Evolutionary conservation across 192 early-diverging fungal species (phyloP), one percentile per base, ranked within the genome.

Genomic region (Funneliformis geosporum): DNA sequence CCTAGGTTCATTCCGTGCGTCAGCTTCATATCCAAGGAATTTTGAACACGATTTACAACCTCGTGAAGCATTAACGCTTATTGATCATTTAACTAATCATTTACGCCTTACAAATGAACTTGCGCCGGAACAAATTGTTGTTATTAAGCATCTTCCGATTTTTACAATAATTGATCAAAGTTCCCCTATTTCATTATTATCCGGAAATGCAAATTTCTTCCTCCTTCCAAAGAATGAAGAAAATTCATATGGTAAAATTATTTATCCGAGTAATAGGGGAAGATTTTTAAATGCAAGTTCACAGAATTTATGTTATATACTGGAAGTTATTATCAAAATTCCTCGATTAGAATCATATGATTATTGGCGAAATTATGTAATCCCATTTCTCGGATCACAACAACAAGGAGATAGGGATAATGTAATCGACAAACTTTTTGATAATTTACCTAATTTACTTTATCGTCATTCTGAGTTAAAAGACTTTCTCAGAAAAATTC

Each of bases 71-170:
- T 21, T 1, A 16, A 18, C 5, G 2, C 4, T 69, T 16, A 39
- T 43, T n/a, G 67, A 69, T 8, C 21, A 69, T 69, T 69, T 69
- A 9, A 42, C 33, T 42, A 21, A 8, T 69, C 21, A 69, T 21
- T 69, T 40, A 8, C 14, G 21, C 7, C 21, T 21, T 42, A 12
- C 16, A 42, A n/a, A 40, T n/a, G 6, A 39, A 6, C 8, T 18
- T 8, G 5, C 5, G 16, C 47, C 12, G 18, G 5, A 40, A 7
- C 1, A 8, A 1, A 69, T 72, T 46, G 42, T 46, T 7, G 42
- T 71, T 9, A 46, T 72, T 12, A 72, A 72, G 47, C n/a, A 72
- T 72, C 69, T 72, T 28, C 44, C 69, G 14, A 72, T 72, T n/a
- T 72, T 46, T 72, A 72, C 23, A 2, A 43, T 47, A 47, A 43